These are phyloP conservation scores for Hirschioporus abietinus DNA, from an alignment of 768 basidiomycete species.

Conservation along the genomic window DNA sequence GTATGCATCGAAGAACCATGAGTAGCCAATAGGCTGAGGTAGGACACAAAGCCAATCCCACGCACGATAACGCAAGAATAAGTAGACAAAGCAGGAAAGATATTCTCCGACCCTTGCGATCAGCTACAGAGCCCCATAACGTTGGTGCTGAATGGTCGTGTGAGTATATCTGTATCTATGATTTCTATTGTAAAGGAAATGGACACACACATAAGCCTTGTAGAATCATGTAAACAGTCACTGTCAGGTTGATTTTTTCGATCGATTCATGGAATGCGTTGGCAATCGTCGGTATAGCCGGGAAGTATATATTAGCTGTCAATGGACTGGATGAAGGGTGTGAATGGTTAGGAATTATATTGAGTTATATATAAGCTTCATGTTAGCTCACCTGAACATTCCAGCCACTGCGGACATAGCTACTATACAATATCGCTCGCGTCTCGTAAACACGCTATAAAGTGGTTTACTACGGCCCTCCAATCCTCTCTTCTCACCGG, in stretches of 20 bases:
- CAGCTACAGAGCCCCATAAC: constrained; percentile 67
- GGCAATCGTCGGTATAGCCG: constrained; percentile 64
- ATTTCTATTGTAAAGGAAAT: neutral
- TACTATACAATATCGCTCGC: constrained; percentile 70
- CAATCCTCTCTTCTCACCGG: neutral
- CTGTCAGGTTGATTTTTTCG: constrained; percentile 74
- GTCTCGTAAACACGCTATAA: constrained; percentile 45
- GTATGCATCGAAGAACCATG: constrained; percentile 73
- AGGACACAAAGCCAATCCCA: constrained; percentile 54
- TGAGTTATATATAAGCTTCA: too few species aligned
- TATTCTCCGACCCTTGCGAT: constrained; percentile 57
- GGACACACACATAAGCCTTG: constrained; percentile 48
- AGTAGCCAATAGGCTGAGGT: constrained; percentile 70
- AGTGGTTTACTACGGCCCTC: constrained; percentile 7
- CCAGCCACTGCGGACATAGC: constrained; percentile 49
- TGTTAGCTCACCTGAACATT: constrained; percentile 48
- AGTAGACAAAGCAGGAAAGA: constrained; percentile 59
- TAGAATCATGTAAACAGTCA: constrained; percentile 71
- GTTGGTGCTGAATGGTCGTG: constrained; percentile 30
- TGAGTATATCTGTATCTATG: neutral
- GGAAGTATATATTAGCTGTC: constrained; percentile 61
- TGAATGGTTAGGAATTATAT: neutral
- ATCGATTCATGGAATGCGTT: constrained; percentile 56
- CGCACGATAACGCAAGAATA: constrained; percentile 59
- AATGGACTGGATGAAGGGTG: constrained; percentile 23